A percentile compares a stretch with the other conserved stretches of the same genome.
Evolutionary conservation across 208 protist genomes (phyloP).

Genomic region (Balamuthia mandrillaris): DNA sequence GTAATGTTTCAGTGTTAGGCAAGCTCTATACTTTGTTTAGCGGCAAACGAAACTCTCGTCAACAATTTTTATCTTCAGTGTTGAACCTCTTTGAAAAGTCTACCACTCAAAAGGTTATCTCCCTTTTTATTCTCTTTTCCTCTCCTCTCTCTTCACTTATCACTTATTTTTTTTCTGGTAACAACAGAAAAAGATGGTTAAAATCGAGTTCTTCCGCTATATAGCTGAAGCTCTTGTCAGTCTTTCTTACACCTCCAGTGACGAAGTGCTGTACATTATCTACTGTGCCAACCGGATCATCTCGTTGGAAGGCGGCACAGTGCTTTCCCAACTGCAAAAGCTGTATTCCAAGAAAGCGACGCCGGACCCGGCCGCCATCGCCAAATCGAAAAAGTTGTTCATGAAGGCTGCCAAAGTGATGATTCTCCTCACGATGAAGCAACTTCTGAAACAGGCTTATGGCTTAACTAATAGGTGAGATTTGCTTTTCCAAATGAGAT

Average conservation of each 20-base stretch:
- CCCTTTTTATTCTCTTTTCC: not conserved
- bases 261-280: conserved; percentile 31
- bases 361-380: not conserved
- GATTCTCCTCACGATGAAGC: conserved; percentile 17
- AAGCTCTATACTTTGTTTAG: conserved; percentile 35
- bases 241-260: conserved; percentile 13
- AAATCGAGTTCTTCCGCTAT: conserved; percentile 31
- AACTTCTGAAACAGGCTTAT: conserved; percentile 25
- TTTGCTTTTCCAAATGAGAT: not conserved
- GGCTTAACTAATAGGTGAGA: conserved; percentile 11
- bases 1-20: not conserved
- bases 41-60: conserved; percentile 11
- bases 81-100: conserved; percentile 31
- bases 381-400: not conserved
- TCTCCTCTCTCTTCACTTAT: not conserved
- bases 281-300: conserved; percentile 8
- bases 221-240: conserved; percentile 29
- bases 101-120: not conserved
- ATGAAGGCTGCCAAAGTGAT: conserved; percentile 25
- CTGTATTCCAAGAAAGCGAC: not conserved
- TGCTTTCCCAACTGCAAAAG: not conserved
- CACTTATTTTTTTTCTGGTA: not conserved
- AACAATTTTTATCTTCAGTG: conserved; percentile 2
- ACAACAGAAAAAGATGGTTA: no score
- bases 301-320: conserved; percentile 9